Conservation (phyloP, 495 filamentous ascomycete genomes). For the Podospora pseudoanserina region DNA sequence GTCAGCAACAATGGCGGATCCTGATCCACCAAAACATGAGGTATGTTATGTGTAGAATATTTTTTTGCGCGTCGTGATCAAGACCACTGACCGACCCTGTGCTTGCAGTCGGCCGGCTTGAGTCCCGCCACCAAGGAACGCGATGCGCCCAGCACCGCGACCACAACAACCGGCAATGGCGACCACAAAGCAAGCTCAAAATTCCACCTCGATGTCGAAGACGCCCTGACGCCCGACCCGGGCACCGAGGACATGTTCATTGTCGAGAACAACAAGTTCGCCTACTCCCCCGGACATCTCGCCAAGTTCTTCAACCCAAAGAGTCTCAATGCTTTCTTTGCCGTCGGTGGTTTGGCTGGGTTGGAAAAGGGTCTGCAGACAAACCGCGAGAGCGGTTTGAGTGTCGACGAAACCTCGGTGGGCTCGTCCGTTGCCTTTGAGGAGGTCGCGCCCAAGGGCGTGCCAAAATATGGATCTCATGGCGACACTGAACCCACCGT, state of each 20-base stretch:
- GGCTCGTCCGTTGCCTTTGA: constrained; percentile 58
- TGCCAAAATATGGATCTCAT: constrained; percentile 30
- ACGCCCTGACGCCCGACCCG: constrained; percentile 63
- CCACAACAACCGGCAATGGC: constrained; percentile 1
- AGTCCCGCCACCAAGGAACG: neutral
- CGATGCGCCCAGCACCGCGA: neutral
- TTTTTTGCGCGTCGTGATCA: neutral
- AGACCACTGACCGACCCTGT: neutral
- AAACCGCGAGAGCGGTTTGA: constrained; percentile 59
- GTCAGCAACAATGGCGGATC: neutral
- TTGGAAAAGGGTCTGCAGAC: constrained; percentile 65
- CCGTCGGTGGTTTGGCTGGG: constrained; percentile 64
- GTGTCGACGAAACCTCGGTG: constrained; percentile 58
- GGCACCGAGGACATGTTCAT: constrained; percentile 60
- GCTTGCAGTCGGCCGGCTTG: neutral
- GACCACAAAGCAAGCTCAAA: constrained; percentile 1
- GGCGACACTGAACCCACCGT: constrained; percentile 26
- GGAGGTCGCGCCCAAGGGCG: constrained; percentile 39
- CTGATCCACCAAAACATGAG: neutral
- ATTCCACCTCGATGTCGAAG: constrained; percentile 39
- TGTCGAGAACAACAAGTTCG: constrained; percentile 62
- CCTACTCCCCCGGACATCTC: constrained; percentile 65
- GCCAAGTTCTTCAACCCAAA: constrained; percentile 73
- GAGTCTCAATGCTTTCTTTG: constrained; percentile 63
- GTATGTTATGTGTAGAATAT: neutral